Evolutionary conservation across 805 yeast species (phyloP), one percentile per base, ranked within the genome.

Genomic region (Starmerella scarabaei): DNA sequence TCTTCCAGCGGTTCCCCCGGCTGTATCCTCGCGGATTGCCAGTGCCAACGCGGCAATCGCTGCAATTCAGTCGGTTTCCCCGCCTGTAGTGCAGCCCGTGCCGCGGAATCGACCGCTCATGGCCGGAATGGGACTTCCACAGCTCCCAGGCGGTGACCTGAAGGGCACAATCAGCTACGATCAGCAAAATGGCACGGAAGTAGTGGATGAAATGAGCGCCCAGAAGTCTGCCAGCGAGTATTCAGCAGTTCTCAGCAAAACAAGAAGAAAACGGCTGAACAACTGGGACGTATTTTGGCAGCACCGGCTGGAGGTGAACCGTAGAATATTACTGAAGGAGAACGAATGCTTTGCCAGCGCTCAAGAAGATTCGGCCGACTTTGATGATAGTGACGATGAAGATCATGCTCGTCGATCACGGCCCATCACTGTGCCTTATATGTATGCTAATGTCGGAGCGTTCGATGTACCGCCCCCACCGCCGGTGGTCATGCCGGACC

Each of bases 221-320:
- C 53, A 51, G 37, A 29, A 33, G 17, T 45, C 54, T 3, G 54
- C 51, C n/a, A 26, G 40, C 14, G 49, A 51, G 41, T 50, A 46
- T 44, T 41, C 49, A 20, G 12, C 36, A 36, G 56, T 47, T 33
- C 36, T 62, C 16, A 51, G 50, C 23, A 30, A 19, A n/a, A 52
- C 49, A 41, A 54, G 65, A n/a, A 29, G 35, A n/a, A 37, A 38
- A 31, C 53, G 66, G 19, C 37, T 43, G 16, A 38, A 43, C 33
- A 42, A 48, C 40, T 62, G 65, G 65, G 40, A 48, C 20, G 41
- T 44, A 23, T 61, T 51, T 49, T 62, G 66, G 66, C 35, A 36
- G 27, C 41, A 48, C 44, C 38, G 54, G 21, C 38, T 40, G 28
- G 43, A 38, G 14, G 21, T 52, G 24, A 41, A 48, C 40, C 38